Percentiles rank a stretch among this genome's conserved stretches.
Conservation (phyloP, 768 basidiomycete species). For the Lactarius trivialis region DNA sequence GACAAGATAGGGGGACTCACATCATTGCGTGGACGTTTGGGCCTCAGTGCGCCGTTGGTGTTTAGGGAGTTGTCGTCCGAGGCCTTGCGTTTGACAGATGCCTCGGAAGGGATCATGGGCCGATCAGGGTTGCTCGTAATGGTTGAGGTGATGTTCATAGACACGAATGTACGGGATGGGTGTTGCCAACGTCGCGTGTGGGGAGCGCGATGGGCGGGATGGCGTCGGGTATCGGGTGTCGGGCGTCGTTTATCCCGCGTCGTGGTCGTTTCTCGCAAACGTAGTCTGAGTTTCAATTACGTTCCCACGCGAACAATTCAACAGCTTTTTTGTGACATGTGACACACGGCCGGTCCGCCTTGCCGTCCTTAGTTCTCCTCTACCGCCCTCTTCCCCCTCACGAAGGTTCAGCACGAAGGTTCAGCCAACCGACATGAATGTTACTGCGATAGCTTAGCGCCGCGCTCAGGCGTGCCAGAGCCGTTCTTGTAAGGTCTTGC, state of each 20-base stretch:
- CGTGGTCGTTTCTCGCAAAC: constrained; percentile 1
- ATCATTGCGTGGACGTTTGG: constrained; percentile 22
- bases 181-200: constrained; percentile 8
- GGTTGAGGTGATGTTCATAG: constrained; percentile 15
- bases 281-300: constrained; percentile 7
- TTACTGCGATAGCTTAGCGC: no score
- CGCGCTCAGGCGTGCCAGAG: no score
- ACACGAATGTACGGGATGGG: constrained; percentile 1
- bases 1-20: constrained; percentile 7
- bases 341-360: no score
- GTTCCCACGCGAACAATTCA: constrained; percentile 10
- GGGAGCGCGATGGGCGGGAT: constrained; percentile 12
- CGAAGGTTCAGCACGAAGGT: no score
- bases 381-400: no score
- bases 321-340: not conserved
- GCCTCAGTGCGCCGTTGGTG: constrained; percentile 11
- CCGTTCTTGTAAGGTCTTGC: no score
- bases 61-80: constrained; percentile 14
- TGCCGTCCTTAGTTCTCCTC: no score
- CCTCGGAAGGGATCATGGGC: constrained; percentile 18
- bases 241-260: constrained; percentile 4
- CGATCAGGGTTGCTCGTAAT: constrained; percentile 5
- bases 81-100: constrained; percentile 20
- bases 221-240: constrained; percentile 6
- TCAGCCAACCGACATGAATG: no score